Evolutionary conservation across 2,329 filamentous ascomycete genomes (phyloP).

Genomic region (Verticillium isaacii): DNA sequence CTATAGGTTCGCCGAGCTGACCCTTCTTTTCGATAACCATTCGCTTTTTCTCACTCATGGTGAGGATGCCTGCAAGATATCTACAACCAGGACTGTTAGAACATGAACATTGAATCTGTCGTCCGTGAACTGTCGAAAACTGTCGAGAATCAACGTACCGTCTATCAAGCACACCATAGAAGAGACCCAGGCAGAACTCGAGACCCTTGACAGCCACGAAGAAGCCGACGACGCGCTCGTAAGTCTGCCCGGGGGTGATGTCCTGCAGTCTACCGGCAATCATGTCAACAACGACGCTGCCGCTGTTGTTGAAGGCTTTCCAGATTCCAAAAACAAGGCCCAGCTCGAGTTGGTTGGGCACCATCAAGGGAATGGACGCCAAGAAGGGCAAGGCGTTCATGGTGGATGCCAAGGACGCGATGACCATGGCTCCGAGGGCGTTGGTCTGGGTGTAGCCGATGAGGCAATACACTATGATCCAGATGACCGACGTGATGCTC

Average conservation of each 20-base stretch:
- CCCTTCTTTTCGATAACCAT: slow-evolving; percentile 10
- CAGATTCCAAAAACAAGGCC: slow-evolving; percentile 20
- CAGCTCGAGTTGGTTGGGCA: slow-evolving; percentile 16
- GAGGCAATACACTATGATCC: slow-evolving; percentile 18
- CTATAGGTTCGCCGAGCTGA: slow-evolving; percentile 10
- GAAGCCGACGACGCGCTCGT: slow-evolving; percentile 18
- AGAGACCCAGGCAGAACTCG: slow-evolving; percentile 20
- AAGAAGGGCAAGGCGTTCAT: slow-evolving; percentile 21
- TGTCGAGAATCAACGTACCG: not conserved
- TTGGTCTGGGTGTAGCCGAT: slow-evolving; percentile 17
- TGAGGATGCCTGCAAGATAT: slow-evolving; percentile 12
- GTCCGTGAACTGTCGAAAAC: no score
- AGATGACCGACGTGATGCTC: slow-evolving; percentile 17
- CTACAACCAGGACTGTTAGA: not conserved
- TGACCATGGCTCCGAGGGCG: slow-evolving; percentile 18
- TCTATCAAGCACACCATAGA: slow-evolving; percentile 15
- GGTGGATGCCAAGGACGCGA: slow-evolving; percentile 18
- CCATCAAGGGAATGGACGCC: slow-evolving; percentile 18
- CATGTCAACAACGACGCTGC: slow-evolving; percentile 21
- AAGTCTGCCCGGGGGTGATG: slow-evolving; percentile 17
- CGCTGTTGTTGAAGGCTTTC: slow-evolving; percentile 22
- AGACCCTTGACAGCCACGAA: slow-evolving; percentile 19
- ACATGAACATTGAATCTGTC: no score
- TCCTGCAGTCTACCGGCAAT: slow-evolving; percentile 20
- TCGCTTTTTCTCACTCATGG: slow-evolving; percentile 15